Evolutionary conservation across 2,329 filamentous ascomycete species (phyloP).

Genomic region (Colletotrichum tabaci): DNA sequence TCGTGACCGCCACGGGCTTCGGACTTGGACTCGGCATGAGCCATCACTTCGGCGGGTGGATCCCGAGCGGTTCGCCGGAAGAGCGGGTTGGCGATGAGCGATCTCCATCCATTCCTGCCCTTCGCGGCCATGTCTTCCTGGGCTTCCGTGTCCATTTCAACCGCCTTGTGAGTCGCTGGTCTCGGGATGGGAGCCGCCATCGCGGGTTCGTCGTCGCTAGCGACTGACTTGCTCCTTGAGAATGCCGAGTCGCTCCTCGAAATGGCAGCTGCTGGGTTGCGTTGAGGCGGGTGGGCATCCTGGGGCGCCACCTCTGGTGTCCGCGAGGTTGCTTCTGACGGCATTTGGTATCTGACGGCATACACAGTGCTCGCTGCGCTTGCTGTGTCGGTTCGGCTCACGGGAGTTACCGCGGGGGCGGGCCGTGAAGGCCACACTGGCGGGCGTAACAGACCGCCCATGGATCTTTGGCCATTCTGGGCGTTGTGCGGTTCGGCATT

Average conservation of each 20-base stretch:
- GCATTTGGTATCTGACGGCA: constrained; percentile 72
- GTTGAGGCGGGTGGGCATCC: constrained; percentile 27
- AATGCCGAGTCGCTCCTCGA: constrained; percentile 29
- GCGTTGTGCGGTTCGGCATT: constrained; percentile 24
- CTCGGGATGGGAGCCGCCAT: constrained; percentile 40
- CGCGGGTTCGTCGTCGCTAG: constrained; percentile 45
- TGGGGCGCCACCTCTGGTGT: constrained; percentile 29
- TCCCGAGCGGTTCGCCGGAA: constrained; percentile 46
- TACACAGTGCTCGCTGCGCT: constrained; percentile 77
- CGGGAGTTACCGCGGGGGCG: constrained; percentile 67
- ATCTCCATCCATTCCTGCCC: constrained; percentile 48
- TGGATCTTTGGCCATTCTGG: constrained; percentile 47
- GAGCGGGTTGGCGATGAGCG: constrained; percentile 49
- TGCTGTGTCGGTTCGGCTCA: constrained; percentile 74
- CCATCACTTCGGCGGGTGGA: constrained; percentile 34
- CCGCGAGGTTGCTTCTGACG: constrained; percentile 62
- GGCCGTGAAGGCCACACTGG: constrained; percentile 71
- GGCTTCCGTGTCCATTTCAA: constrained; percentile 49
- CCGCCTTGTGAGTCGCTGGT: constrained; percentile 31
- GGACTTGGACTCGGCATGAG: constrained; percentile 29
- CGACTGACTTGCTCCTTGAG: constrained; percentile 22
- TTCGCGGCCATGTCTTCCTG: constrained; percentile 41
- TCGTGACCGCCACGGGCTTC: constrained; percentile 46
- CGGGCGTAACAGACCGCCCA: constrained; percentile 61
- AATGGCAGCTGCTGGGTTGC: constrained; percentile 18